Evolutionary conservation across 192 early-diverging fungal genomes (phyloP), one percentile per base, ranked within the genome.

Genomic region (Coemansia sp.): DNA sequence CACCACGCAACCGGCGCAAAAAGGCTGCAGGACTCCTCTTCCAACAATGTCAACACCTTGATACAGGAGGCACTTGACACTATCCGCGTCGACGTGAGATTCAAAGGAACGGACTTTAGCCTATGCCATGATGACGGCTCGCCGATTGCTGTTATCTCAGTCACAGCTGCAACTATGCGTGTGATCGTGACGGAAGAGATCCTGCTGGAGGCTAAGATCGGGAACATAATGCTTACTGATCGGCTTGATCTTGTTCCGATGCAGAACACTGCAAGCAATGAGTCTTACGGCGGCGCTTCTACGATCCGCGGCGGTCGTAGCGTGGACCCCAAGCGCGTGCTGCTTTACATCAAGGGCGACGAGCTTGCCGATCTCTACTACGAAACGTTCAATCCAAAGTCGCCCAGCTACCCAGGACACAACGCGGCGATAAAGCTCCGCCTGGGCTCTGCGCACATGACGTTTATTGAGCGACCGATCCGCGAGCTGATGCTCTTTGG

Each of bases 301-400:
- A 39, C 15, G n/a, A 62, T 26, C n/a, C 30, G 57, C 18, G n/a
- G 35, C 14, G 63, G 34, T 5, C 53, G 57, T 5, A 49, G 38
- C 48, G 41, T 55, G 36, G 70, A 70, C 38, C 76, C 77, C 0
- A 62, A 64, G 18, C 80, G 83, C 6, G 73, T 88, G 65, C 85
- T 97, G 20, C 74, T 97, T 10, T 86, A 85, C 4, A 93, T 99
- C 66, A 90, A 96, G 75, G 93, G 94, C 12, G 90, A 92, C 33
- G 89, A 96, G 62, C 78, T 95, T 34, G 94, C 94, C 0, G 92
- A 95, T 64, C 94, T 99, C 59, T 77, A 77, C 5, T 97, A 92
- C 68, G 89, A 99, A 63, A 96, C 92, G 0, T 97, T 87, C 73
- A 87, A 91, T 60, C 57, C 81, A 3, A 58, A 76, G 5, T 55